Evolutionary conservation across 257 asterid species (phyloP).

Genomic region (Gardenia jasminoides): DNA sequence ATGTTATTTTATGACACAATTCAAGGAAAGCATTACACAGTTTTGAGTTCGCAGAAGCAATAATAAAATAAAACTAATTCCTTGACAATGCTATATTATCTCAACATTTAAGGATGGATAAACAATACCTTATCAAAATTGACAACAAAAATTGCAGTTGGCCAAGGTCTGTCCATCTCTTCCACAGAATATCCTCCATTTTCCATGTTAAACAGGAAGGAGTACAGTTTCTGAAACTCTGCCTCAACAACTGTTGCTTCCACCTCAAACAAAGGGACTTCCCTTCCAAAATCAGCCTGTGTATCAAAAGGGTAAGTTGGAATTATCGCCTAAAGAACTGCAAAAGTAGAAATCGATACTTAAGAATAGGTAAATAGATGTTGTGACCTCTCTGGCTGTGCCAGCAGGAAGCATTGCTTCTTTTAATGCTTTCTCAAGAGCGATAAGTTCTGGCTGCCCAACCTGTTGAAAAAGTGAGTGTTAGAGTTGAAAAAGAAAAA

Average conservation of each 20-base stretch:
- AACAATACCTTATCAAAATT: constrained; percentile 84
- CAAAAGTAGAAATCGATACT: constrained; percentile 16
- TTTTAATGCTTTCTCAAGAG: constrained; percentile 78
- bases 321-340: constrained; percentile 20
- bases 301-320: constrained; percentile 25
- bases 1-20: not conserved
- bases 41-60: not conserved
- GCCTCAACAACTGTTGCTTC: constrained; percentile 86
- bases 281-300: constrained; percentile 93
- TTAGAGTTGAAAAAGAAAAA: not conserved
- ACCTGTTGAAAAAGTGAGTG: constrained; percentile 47
- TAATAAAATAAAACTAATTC: not conserved
- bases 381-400: constrained; percentile 88
- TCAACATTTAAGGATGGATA: not conserved
- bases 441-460: constrained; percentile 86
- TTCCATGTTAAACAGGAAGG: constrained; percentile 80
- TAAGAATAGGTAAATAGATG: constrained; percentile 12
- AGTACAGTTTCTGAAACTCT: constrained; percentile 87
- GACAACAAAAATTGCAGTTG: constrained; percentile 80
- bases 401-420: constrained; percentile 80
- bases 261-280: constrained; percentile 91
- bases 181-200: constrained; percentile 55
- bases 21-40: not conserved
- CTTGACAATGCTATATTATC: constrained; percentile 1
- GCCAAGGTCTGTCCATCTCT: constrained; percentile 82